phyloP scores from a whole-genome alignment of 306 rosid species.

The Cicer cuneatum region DNA sequence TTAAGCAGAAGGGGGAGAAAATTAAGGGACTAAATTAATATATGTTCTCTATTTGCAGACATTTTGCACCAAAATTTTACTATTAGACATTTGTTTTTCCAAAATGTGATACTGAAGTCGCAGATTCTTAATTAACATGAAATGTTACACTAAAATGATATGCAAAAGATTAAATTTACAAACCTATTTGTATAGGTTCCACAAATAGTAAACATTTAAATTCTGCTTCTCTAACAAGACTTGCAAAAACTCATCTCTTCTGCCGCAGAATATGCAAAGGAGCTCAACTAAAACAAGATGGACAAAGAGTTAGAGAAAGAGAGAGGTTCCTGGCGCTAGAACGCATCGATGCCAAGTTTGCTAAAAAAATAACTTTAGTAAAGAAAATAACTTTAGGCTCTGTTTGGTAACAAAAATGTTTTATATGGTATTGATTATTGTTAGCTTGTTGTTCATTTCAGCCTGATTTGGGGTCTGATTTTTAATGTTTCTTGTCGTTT shows the following conservation, averaged over 20 bases:
- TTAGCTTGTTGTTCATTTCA: conserved; percentile 5
- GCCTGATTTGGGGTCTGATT: conserved; percentile 14
- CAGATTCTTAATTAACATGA: too few relatives aligned
- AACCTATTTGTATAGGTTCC: not conserved
- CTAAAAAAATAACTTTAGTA: too few relatives aligned
- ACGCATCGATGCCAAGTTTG: too few relatives aligned
- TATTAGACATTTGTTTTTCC: too few relatives aligned
- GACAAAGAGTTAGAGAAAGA: not conserved
- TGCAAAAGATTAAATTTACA: not conserved
- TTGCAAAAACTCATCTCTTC: not conserved
- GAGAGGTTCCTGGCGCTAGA: too few relatives aligned
- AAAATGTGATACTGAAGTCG: too few relatives aligned
- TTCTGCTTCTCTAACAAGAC: not conserved
- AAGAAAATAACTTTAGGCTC: too few relatives aligned
- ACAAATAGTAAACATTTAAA: not conserved
- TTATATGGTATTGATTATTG: not conserved
- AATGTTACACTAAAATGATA: not conserved
- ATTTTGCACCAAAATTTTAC: too few relatives aligned
- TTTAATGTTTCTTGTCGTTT: conserved; percentile 7
- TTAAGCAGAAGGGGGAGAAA: too few relatives aligned
- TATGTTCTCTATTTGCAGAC: too few relatives aligned
- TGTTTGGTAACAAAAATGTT: not conserved
- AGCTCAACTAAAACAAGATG: not conserved
- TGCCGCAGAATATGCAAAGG: not conserved
- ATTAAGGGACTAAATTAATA: too few relatives aligned